Conservation (phyloP, 78 protist species). For the Polysphondylium violaceum region DNA sequence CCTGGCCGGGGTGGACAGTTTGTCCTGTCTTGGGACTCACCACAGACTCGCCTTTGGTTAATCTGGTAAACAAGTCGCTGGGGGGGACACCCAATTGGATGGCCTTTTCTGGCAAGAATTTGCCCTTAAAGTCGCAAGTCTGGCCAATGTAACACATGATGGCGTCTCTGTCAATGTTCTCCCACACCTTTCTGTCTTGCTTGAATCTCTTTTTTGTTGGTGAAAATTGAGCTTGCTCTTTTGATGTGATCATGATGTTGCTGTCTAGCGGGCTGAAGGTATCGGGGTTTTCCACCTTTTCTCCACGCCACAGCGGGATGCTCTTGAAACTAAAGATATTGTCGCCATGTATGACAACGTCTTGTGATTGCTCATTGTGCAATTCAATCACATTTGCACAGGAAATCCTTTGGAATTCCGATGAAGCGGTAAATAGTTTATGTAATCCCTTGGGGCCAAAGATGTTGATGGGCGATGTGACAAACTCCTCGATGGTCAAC, state of each 20-base stretch:
- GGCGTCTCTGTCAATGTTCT: not conserved
- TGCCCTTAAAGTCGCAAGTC: constrained; percentile 65
- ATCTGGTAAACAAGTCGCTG: constrained; percentile 31
- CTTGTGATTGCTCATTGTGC: no score
- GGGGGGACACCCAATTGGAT: constrained; percentile 79
- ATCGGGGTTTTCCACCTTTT: no score
- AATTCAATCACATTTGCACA: no score
- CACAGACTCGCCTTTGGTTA: constrained; percentile 59
- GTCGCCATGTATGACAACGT: no score
- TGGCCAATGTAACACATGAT: constrained; percentile 26
- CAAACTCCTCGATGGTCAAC: constrained; percentile 28
- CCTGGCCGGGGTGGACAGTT: constrained; percentile 34
- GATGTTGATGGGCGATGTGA: not conserved
- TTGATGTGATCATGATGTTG: no score
- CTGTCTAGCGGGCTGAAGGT: no score
- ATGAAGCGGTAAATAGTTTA: constrained; percentile 33
- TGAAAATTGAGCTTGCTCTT: not conserved
- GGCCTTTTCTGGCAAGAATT: constrained; percentile 73
- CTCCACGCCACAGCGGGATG: no score
- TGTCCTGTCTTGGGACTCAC: constrained; percentile 1
- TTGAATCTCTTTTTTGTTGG: not conserved
- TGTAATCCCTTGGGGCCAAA: constrained; percentile 64
- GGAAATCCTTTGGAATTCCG: constrained; percentile 37
- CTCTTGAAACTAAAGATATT: no score
- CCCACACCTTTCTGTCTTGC: not conserved